A percentile compares a stretch with the other conserved stretches of the same genome.
These are phyloP conservation scores for Halophytophthora batemanensis DNA, from an alignment of 352 stramenopile species.

Conservation along the genomic window DNA sequence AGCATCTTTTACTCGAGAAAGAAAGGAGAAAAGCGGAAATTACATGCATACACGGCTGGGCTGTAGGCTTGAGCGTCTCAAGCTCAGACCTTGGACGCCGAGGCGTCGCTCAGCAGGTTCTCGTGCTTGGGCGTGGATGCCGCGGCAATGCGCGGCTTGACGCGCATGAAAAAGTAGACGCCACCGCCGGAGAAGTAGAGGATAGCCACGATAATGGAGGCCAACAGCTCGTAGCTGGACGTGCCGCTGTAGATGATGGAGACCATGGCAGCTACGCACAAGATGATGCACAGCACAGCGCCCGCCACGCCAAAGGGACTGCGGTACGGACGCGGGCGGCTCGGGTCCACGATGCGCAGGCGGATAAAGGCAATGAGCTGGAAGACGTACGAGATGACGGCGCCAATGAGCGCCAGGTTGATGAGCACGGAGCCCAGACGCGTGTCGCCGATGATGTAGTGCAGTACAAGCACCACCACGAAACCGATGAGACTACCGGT, in stretches of 20 bases:
- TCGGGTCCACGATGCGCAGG: constrained; percentile 48
- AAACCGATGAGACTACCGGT: constrained; percentile 42
- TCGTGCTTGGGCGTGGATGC: constrained; percentile 28
- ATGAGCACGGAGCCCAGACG: constrained; percentile 62
- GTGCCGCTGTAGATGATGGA: constrained; percentile 68
- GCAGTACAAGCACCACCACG: constrained; percentile 42
- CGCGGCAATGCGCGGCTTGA: constrained; percentile 30
- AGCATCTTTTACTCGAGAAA: too few relatives aligned
- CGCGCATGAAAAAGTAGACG: constrained; percentile 41
- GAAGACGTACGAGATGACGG: constrained; percentile 61
- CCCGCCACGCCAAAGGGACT: constrained; percentile 54
- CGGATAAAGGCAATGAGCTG: constrained; percentile 57
- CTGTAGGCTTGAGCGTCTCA: neutral
- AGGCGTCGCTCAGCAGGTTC: constrained; percentile 19
- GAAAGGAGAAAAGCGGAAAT: too few relatives aligned
- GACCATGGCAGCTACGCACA: constrained; percentile 46
- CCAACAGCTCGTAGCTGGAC: constrained; percentile 55
- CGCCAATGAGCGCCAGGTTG: constrained; percentile 65
- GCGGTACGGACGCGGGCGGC: constrained; percentile 44
- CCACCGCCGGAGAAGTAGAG: constrained; percentile 51
- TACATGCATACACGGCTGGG: too few relatives aligned
- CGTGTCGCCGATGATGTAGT: constrained; percentile 58
- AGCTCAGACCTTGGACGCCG: too few relatives aligned
- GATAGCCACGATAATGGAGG: constrained; percentile 49
- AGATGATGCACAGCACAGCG: constrained; percentile 34